Base-by-base conservation (phyloP, 2,329 filamentous ascomycete species). In the Fusarium marasasianum region DNA sequence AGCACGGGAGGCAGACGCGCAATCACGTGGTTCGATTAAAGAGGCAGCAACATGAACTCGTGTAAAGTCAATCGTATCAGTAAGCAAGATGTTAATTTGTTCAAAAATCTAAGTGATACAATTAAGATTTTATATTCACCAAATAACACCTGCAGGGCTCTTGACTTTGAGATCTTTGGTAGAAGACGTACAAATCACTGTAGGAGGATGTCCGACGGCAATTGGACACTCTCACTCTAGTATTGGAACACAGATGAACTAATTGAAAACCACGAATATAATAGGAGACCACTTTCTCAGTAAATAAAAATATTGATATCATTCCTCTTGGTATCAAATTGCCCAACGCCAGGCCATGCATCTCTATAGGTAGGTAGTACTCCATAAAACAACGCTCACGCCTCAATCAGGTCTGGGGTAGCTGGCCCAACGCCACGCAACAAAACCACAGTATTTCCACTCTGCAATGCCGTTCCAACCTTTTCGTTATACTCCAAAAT, bases 401-500 rank as follows among this genome's bases (percentile, higher is more conserved):
- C 66, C 24, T 92, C 88, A 70, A 95, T 93, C 77, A 95, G 82
- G 81, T 94, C 91, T 26, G 91, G 91, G 15, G 72, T 73, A 63
- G 93, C 90, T n/a, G 92, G 90, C 2, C 94, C 94, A 59, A 98
- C 92, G 0, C 96, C 96, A 71, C 96, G 88, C 60, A 99, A 79
- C 78, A 99, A 81, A 31, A 98, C 95, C 73, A 99, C 90, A 17
- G 95, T 98, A 80, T 99, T 96, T 3, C 96, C 96, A 75, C 90
- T 95, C 73, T 90, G 90, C 66, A 97, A 86, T 35, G 87, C 87
- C 59, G 87, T 86, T 9, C 94, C 95, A 63, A 98, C 86, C 85
- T 96, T 95, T 83, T 98, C 95, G 31, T 89, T 91, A 79, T 97
- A 99, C 69, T 96, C 95, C 72, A 99, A 82, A 71, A 99, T 82